phyloP scores from a whole-genome alignment of 1,139 yeast genomes.

The Lodderomyces parapsilosis region DNA sequence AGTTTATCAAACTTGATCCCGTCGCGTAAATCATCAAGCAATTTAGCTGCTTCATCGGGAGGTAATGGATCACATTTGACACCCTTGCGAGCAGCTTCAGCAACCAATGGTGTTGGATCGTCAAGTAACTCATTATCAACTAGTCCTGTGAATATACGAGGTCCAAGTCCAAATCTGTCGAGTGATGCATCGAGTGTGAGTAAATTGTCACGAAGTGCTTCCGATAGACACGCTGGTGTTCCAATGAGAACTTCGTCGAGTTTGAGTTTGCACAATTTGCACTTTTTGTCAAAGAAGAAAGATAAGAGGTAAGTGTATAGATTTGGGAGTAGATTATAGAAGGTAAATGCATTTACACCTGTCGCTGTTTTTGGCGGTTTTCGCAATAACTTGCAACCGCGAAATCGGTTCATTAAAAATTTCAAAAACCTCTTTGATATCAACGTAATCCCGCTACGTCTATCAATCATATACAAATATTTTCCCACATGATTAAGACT shows the following conservation, averaged over 20 bases:
- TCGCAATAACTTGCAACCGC: constrained; percentile 1
- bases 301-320: constrained; percentile 10
- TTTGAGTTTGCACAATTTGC: constrained; percentile 28
- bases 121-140: constrained; percentile 4
- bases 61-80: background rate
- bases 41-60: constrained; percentile 4
- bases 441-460: background rate
- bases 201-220: constrained; percentile 33
- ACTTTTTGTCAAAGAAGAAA: constrained; percentile 28
- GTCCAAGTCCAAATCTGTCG: constrained; percentile 7
- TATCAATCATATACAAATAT: background rate
- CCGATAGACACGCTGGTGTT: constrained; percentile 29
- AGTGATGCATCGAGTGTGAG: constrained; percentile 7
- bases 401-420: background rate
- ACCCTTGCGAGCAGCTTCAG: background rate
- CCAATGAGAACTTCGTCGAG: constrained; percentile 25
- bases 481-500: background rate
- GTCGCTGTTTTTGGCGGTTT: background rate
- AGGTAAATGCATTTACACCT: background rate
- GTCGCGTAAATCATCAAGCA: constrained; percentile 8
- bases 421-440: background rate
- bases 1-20: constrained; percentile 17
- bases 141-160: constrained; percentile 2
- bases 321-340: background rate
- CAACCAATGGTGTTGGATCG: background rate